Base-by-base conservation (phyloP, 352 stramenopile genomes). In the Thalassiosira livingstoniorum region DNA sequence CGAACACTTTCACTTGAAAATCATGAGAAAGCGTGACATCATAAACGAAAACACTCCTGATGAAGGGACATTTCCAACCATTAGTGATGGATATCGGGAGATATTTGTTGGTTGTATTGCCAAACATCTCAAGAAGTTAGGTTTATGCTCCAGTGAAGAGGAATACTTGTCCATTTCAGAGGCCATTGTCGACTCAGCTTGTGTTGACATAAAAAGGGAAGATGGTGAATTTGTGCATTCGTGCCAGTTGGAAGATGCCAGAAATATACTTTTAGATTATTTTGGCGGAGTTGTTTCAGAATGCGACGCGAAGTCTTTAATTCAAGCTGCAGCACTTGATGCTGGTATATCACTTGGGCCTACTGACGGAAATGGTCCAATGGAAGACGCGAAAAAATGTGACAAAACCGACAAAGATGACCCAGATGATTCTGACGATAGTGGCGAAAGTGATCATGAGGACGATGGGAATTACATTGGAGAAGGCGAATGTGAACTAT, bases 401-500 rank as follows among this genome's bases (percentile, higher is more conserved):
- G n/a, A n/a, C n/a, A n/a, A n/a, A n/a, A n/a, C n/a, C n/a, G n/a
- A n/a, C n/a, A n/a, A n/a, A n/a, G 57, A 65, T 47, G 31, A 65
- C 11, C 11, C 53, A 37, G 18, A 55, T 13, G 82, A 78, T 57
- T 42, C n/a, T 10, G 85, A 77, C 21, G 42, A 91, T 25, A 54
- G 32, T 10, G n/a, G 23, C 10, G 3, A 10, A 35, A 18, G 10
- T 31, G 39, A 43, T 32, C 39, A 80, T 27, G 75, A 66, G 23
- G 66, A 81, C 37, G 82, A 86, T 73, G 54, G n/a, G 25, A 57
- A 81, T 45, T 78, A 66, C n/a, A 73, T 92, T 31, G 61, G 80
- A 58, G 80, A 90, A 13, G 88, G 88, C 43, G 86, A 93, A 87
- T 98, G 96, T 60, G 92, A 91, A 70, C 95, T 98, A 82, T 98